Percentiles rank a stretch among this genome's conserved stretches.
phyloP scores from a whole-genome alignment of 768 basidiomycete genomes.

The Obba rivulosa region DNA sequence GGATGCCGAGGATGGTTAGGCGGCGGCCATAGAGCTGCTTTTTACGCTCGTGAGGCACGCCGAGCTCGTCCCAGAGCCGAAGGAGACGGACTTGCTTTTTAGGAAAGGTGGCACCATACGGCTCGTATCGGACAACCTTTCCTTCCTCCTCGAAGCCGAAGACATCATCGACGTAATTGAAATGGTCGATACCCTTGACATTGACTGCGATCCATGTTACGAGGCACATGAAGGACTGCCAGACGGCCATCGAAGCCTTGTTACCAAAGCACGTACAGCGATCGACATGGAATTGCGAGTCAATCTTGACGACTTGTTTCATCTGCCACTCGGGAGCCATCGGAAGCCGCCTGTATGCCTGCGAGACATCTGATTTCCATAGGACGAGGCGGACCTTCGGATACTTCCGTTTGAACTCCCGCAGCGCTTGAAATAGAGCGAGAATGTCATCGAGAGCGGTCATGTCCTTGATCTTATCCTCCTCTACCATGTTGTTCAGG shows the following conservation, averaged over 20 bases:
- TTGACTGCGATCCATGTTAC: conserved; percentile 34
- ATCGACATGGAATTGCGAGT: conserved; percentile 25
- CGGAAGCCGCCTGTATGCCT: conserved; percentile 22
- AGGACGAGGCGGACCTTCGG: conserved; percentile 4
- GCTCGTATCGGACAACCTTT: conserved; percentile 23
- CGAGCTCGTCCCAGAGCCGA: conserved; percentile 33
- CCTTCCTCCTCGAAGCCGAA: conserved; percentile 17
- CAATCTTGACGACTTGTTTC: conserved; percentile 28
- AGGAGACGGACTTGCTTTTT: conserved; percentile 30
- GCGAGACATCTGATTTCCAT: conserved; percentile 21
- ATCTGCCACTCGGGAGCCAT: conserved; percentile 25
- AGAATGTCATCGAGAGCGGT: conserved; percentile 5
- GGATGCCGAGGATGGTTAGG: conserved; percentile 35
- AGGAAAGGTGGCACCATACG: conserved; percentile 26
- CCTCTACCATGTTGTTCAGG: conserved; percentile 25
- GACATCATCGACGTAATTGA: conserved; percentile 32
- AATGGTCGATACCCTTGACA: conserved; percentile 15
- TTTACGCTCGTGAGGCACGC: conserved; percentile 31
- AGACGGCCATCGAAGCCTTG: conserved; percentile 21
- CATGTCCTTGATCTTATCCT: neutral
- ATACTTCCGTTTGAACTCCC: neutral
- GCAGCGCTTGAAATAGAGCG: conserved; percentile 4
- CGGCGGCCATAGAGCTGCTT: conserved; percentile 33
- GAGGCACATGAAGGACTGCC: conserved; percentile 20
- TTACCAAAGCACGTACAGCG: conserved; percentile 29